Evolutionary conservation across 257 asterid species (phyloP).

Genomic region (Echites panduratus): DNA sequence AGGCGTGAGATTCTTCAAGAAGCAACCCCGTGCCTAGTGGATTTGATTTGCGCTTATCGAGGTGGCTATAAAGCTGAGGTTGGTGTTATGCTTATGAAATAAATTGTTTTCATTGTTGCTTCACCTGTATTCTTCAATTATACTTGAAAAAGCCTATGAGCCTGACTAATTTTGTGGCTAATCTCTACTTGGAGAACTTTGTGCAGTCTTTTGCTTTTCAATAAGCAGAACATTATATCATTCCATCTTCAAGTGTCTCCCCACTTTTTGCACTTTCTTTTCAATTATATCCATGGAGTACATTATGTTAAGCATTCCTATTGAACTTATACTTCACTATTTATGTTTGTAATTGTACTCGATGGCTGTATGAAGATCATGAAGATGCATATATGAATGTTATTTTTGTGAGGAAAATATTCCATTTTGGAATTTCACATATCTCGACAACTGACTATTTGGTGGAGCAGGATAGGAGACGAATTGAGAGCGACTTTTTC

Average conservation of each 20-base stretch:
- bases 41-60: constrained; percentile 66
- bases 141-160: not conserved
- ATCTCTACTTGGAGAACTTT: not conserved
- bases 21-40: constrained; percentile 60
- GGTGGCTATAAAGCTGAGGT: constrained; percentile 94
- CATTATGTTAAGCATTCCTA: not conserved
- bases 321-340: not conserved
- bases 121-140: not conserved
- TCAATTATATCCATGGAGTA: not conserved
- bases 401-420: not conserved
- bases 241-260: not conserved
- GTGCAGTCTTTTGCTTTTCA: not conserved
- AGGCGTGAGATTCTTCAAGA: constrained; percentile 88
- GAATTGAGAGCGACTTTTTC: constrained; percentile 72
- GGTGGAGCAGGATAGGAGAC: constrained; percentile 79
- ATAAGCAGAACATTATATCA: not conserved
- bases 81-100: constrained; percentile 14
- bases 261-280: not conserved
- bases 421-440: not conserved
- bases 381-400: not conserved
- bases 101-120: not conserved
- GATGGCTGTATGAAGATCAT: not conserved
- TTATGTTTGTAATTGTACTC: not conserved
- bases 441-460: constrained; percentile 20
- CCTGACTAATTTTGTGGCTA: not conserved